These are phyloP conservation scores for Neltuma alba DNA, from an alignment of 306 rosid species.

Conservation along the genomic window DNA sequence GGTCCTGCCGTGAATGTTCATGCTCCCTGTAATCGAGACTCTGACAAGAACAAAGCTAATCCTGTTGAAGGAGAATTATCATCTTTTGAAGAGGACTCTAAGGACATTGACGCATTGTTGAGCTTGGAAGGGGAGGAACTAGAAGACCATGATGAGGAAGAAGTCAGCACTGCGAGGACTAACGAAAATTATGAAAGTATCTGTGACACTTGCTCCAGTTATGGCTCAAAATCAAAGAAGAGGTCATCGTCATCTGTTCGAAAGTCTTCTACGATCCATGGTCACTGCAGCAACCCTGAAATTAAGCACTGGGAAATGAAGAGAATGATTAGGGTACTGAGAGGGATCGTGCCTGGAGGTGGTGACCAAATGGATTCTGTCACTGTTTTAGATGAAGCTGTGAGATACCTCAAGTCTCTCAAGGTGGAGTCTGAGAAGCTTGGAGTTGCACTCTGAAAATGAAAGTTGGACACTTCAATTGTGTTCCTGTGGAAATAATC, in stretches of 20 bases:
- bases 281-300: slow-evolving; percentile 48
- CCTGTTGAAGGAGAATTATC: slow-evolving; percentile 56
- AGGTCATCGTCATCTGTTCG: slow-evolving; percentile 43
- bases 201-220: slow-evolving; percentile 72
- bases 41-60: slow-evolving; percentile 42
- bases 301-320: slow-evolving; percentile 69
- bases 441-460: slow-evolving; percentile 53
- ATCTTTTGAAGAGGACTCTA: slow-evolving; percentile 72
- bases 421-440: slow-evolving; percentile 82
- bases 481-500: not conserved
- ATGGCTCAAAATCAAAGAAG: slow-evolving; percentile 62
- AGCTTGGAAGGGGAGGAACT: slow-evolving; percentile 80
- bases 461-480: slow-evolving; percentile 25
- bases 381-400: slow-evolving; percentile 85
- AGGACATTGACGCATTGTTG: slow-evolving; percentile 85
- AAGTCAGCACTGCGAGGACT: slow-evolving; percentile 89
- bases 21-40: slow-evolving; percentile 51
- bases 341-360: slow-evolving; percentile 86
- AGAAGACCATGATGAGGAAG: slow-evolving; percentile 78
- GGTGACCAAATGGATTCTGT: slow-evolving; percentile 71
- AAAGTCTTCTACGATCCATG: slow-evolving; percentile 47
- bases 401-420: slow-evolving; percentile 86
- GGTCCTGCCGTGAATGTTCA: slow-evolving; percentile 56
- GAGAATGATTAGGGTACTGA: slow-evolving; percentile 78
- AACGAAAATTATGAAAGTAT: slow-evolving; percentile 51